Evolutionary conservation across 2,329 filamentous ascomycete species (phyloP), one percentile per base, ranked within the genome.

Genomic region (Aureobasidium sp.): DNA sequence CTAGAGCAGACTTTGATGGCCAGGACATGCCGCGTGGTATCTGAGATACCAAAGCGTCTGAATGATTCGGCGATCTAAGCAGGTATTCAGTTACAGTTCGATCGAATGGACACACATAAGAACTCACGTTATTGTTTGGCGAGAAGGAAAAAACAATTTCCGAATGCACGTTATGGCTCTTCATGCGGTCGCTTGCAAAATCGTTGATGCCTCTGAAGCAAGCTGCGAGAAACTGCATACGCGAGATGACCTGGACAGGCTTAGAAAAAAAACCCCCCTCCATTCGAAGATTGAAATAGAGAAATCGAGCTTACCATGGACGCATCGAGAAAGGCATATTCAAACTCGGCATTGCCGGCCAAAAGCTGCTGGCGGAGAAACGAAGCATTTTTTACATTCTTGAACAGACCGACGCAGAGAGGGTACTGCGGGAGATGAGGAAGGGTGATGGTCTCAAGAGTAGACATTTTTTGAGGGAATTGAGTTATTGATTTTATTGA

Each of bases 261-360:
- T 55, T 27, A 55, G 41, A 25, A 14, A n/a, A 14, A 21, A n/a
- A n/a, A n/a, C n/a, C n/a, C n/a, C n/a, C n/a, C n/a, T n/a, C n/a
- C n/a, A n/a, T n/a, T n/a, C n/a, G n/a, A n/a, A n/a, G n/a, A n/a
- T n/a, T n/a, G n/a, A n/a, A n/a, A 14, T 14, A n/a, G 5, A 22
- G 16, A 25, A 47, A 41, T 30, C 37, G 29, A 49, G n/a, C 58
- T 2, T 76, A 90, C 85, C 67, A 87, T 80, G 40, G 80, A 82
- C 17, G 90, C 90, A 71, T 98, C 91, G 41, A 98, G 79, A 60
- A 98, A 86, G 29, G 90, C 90, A 74, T 97, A 97, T 70, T 97
- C 90, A 62, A 90, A 97, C 7, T 85, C 84, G 10, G 80, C 65
- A 65, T 97, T 95, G 49, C 88, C 86, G 5, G 81, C 79, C n/a